Base-by-base conservation (phyloP, 441 rosid genomes). In the Erysimum cheiri region DNA sequence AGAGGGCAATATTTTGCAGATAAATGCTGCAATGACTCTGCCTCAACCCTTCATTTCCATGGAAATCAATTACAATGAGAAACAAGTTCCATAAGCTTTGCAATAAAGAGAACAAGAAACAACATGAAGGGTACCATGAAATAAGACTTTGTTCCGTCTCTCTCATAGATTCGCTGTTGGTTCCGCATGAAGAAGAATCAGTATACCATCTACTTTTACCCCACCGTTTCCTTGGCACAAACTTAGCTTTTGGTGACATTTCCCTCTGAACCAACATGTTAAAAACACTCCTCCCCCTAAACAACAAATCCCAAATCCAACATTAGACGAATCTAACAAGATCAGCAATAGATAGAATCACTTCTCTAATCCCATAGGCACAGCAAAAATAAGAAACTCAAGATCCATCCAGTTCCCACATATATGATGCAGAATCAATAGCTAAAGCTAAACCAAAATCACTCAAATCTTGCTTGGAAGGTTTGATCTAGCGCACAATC, bases 1-100 rank as follows among this genome's bases (percentile, higher is more conserved):
- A 91, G 71, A 35, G 93, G 82, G 60, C 90, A 93, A 74, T 91
- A 93, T 68, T 87, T 87, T 3, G 91, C 95, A 40, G 95, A 83
- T 69, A 93, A 77, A 82, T 91, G 87, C 61, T 76, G 77, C 75
- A 93, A 76, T 0, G 97, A 93, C 77, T 83, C 91, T 41, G 90
- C 95, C 84, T 93, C 98, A 54, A 79, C 96, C 97, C 98, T 90
- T 76, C 17, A 70, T 44, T 22, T 22, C 15, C 54, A 32, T 71
- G 9, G 1, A 64, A 29, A 52, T 19, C 41, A 54, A 29, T 29
- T 55, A 52, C 52, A 22, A 22, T 14, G 29, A 6, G n/a, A 43
- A 26, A 53, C 59, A 43, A 24, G 52, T 5, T 32, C 33, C 17
- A 33, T 17, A 8, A 36, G 41, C 52, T 19, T 17, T 10, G 14